A percentile compares a stretch with the other conserved stretches of the same genome.
These are phyloP conservation scores for Datisca glomerata DNA, from an alignment of 306 rosid genomes.

Conservation along the genomic window DNA sequence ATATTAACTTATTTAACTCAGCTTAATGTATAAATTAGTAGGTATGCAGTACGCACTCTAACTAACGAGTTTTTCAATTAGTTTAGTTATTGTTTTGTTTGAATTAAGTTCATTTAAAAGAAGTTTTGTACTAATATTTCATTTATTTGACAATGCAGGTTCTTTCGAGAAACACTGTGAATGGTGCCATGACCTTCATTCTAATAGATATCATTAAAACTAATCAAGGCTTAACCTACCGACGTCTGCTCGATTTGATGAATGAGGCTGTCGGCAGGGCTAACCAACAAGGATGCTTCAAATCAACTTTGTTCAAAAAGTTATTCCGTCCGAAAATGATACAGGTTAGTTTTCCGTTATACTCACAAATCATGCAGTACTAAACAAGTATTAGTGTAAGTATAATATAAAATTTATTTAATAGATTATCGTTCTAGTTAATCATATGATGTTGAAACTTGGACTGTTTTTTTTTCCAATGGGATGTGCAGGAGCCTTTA, in stretches of 20 bases:
- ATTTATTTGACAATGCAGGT: conserved; percentile 25
- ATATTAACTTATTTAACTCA: no score
- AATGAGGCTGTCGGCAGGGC: conserved; percentile 8
- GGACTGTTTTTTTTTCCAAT: no score
- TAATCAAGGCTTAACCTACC: conserved; percentile 26
- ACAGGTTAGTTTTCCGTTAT: conserved; percentile 28
- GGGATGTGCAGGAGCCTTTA: background rate
- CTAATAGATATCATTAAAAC: conserved; percentile 20
- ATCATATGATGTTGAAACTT: no score
- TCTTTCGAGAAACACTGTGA: conserved; percentile 36
- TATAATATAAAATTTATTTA: no score
- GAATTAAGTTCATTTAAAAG: no score
- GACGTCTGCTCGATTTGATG: conserved; percentile 22
- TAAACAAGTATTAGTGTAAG: no score
- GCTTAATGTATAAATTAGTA: no score
- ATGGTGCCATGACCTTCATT: conserved; percentile 63
- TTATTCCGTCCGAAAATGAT: conserved; percentile 24
- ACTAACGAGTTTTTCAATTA: no score
- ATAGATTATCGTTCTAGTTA: no score
- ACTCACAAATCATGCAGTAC: no score
- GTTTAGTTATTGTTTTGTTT: no score
- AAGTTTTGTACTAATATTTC: background rate
- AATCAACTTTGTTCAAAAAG: conserved; percentile 14
- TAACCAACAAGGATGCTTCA: conserved; percentile 20
- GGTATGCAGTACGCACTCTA: no score